These are phyloP conservation scores for Ceratocystis huliohia DNA, from an alignment of 2,329 filamentous ascomycete genomes.

Conservation along the genomic window DNA sequence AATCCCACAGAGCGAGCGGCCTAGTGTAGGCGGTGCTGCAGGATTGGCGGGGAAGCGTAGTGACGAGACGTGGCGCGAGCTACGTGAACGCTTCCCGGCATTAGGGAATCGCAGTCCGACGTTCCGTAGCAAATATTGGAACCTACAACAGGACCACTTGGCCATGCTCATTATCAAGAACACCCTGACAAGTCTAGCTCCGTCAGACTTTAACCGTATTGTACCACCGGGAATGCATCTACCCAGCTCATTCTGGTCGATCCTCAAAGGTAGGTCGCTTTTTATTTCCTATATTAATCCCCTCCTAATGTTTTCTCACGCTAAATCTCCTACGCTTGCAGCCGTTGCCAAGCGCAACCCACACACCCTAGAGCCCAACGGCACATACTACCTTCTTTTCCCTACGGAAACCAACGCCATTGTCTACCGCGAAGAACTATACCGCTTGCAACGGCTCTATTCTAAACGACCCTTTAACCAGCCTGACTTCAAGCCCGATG, in stretches of 20 bases:
- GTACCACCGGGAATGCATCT: slow-evolving; percentile 50
- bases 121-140: slow-evolving; percentile 17
- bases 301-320: neutral
- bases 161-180: slow-evolving; percentile 45
- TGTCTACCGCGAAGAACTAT: slow-evolving; percentile 40
- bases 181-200: slow-evolving; percentile 45
- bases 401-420: slow-evolving; percentile 43
- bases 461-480: slow-evolving; percentile 33
- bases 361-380: slow-evolving; percentile 48
- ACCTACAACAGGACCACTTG: slow-evolving; percentile 17
- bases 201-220: slow-evolving; percentile 59
- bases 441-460: slow-evolving; percentile 28
- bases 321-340: slow-evolving; percentile 22
- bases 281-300: neutral
- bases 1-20: neutral
- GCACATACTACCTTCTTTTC: slow-evolving; percentile 60
- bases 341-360: slow-evolving; percentile 54
- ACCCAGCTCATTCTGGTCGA: slow-evolving; percentile 52
- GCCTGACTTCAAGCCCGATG: slow-evolving; percentile 8
- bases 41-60: neutral
- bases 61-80: slow-evolving; percentile 12
- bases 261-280: slow-evolving; percentile 38
- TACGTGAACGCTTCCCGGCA: slow-evolving; percentile 9
- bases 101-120: slow-evolving; percentile 1
- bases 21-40: neutral